Conservation (phyloP, 768 basidiomycete genomes). For the Melanogaster broomeanus region DNA sequence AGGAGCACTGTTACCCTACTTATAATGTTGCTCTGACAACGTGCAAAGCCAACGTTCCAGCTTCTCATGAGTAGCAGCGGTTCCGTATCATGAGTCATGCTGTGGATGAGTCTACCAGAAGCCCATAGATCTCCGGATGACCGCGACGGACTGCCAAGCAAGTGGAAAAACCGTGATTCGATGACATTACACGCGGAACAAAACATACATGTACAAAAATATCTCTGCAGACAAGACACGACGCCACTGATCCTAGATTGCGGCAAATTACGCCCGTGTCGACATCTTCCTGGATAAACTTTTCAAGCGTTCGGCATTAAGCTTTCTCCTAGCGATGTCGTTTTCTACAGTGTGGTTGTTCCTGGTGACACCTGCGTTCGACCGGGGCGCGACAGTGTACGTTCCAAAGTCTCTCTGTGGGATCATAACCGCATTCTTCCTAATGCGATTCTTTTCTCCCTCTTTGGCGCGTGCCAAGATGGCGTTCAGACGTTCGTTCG, state of each 20-base stretch:
- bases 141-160: too few relatives aligned
- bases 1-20: too few relatives aligned
- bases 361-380: conserved; percentile 52
- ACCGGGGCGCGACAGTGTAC: conserved; percentile 78
- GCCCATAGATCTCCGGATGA: too few relatives aligned
- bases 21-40: too few relatives aligned
- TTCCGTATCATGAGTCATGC: too few relatives aligned
- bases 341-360: conserved; percentile 64
- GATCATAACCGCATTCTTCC: conserved; percentile 82
- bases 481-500: conserved; percentile 60
- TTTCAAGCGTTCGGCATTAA: conserved; percentile 73
- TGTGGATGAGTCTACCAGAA: too few relatives aligned
- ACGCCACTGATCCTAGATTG: not conserved
- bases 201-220: conserved; percentile 1
- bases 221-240: not conserved
- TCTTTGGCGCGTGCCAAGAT: conserved; percentile 70
- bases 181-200: too few relatives aligned
- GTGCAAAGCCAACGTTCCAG: too few relatives aligned
- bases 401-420: conserved; percentile 74
- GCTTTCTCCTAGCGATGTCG: conserved; percentile 72
- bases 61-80: too few relatives aligned
- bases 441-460: conserved; percentile 65
- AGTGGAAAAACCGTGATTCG: too few relatives aligned
- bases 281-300: conserved; percentile 54
- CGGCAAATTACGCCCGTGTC: conserved; percentile 23